Evolutionary conservation across 2,329 filamentous ascomycete species (phyloP).

Genomic region (Colletotrichum sp.): DNA sequence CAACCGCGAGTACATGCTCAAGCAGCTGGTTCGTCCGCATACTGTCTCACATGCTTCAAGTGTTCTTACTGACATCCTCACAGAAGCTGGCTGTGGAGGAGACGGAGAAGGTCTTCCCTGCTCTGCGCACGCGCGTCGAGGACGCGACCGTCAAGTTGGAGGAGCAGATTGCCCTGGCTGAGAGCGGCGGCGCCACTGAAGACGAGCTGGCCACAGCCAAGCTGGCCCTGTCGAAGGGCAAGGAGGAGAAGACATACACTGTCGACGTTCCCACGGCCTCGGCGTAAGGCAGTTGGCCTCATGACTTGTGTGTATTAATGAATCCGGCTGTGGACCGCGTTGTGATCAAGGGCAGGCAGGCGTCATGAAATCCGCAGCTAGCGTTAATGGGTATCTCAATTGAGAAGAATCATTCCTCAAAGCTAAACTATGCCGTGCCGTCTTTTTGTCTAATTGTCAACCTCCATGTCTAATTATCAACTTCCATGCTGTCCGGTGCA

Average conservation of each 20-base stretch:
- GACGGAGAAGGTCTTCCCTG: constrained; percentile 82
- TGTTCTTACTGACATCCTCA: neutral
- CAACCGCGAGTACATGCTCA: constrained; percentile 80
- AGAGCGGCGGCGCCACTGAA: constrained; percentile 47
- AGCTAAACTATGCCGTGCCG: neutral
- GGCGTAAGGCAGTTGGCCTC: neutral
- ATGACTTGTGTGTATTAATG: neutral
- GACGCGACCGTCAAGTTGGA: constrained; percentile 77
- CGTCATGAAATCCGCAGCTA: neutral
- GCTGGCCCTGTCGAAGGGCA: constrained; percentile 56
- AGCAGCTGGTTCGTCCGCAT: constrained; percentile 75
- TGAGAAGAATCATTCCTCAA: constrained; percentile 1
- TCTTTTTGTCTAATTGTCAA: constrained; percentile 39
- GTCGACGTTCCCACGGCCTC: neutral
- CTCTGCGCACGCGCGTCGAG: constrained; percentile 72
- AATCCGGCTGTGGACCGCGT: neutral
- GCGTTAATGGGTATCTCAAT: constrained; percentile 20
- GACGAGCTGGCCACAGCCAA: constrained; percentile 62
- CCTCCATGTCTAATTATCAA: constrained; percentile 61
- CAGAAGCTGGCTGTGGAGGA: constrained; percentile 85
- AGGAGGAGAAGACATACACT: constrained; percentile 35
- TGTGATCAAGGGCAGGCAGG: neutral
- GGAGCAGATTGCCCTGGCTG: constrained; percentile 73
- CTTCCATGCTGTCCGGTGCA: constrained; percentile 67
- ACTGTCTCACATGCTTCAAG: neutral